Evolutionary conservation across 2,329 filamentous ascomycete genomes (phyloP).

Genomic region (Epichloe aotearoae): DNA sequence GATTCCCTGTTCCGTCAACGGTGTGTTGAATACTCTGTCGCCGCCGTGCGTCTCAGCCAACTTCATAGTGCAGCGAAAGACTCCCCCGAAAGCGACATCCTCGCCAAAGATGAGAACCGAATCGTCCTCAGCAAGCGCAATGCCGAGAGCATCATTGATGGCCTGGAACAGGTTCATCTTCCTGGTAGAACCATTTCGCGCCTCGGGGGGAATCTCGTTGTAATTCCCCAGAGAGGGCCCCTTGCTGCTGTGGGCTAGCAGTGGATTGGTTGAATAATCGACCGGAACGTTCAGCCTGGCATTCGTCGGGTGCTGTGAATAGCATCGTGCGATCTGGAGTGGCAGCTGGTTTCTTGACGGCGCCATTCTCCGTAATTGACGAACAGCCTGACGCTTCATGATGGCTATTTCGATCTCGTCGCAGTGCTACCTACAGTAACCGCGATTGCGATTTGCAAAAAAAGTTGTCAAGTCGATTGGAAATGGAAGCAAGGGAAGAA

Average conservation of each 20-base stretch:
- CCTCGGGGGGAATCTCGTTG: conserved; percentile 58
- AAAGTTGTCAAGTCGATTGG: conserved; percentile 2
- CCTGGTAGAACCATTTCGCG: conserved; percentile 58
- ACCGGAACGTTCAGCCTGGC: conserved; percentile 69
- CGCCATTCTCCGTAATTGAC: conserved; percentile 18
- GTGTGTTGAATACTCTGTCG: conserved; percentile 91
- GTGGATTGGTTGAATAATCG: conserved; percentile 70
- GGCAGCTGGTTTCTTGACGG: conserved; percentile 9
- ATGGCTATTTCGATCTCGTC: conserved; percentile 1
- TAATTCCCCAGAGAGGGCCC: conserved; percentile 47
- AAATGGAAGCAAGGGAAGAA: neutral
- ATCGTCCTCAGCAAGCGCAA: conserved; percentile 71
- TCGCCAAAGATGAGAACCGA: conserved; percentile 87
- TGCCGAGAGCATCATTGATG: conserved; percentile 78
- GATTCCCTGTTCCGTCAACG: conserved; percentile 86
- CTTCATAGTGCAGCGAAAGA: conserved; percentile 90
- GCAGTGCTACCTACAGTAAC: conserved; percentile 2
- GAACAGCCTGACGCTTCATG: conserved; percentile 22
- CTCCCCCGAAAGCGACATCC: conserved; percentile 92
- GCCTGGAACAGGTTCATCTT: conserved; percentile 90
- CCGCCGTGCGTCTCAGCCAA: conserved; percentile 76
- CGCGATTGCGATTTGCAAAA: neutral
- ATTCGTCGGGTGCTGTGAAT: conserved; percentile 45
- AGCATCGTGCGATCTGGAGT: conserved; percentile 19
- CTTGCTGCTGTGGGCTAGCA: conserved; percentile 70